A percentile compares a stretch with the other conserved stretches of the same genome.
Evolutionary conservation across 148 eudicot species (phyloP).

Genomic region (Amaranthus cruentus): DNA sequence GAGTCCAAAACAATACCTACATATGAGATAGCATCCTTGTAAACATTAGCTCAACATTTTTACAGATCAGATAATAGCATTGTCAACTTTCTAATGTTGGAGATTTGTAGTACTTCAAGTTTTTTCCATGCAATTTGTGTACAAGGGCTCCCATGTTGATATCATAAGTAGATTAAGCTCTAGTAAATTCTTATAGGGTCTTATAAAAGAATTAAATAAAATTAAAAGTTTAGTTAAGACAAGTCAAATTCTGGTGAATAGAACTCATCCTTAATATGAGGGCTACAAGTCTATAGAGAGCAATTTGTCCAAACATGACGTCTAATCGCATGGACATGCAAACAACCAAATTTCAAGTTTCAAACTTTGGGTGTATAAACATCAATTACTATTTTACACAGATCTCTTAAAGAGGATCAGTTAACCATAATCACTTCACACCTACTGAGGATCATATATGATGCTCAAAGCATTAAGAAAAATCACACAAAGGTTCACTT

Average conservation of each 20-base stretch:
- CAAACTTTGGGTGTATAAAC: background rate
- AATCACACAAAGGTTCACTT: slow-evolving; percentile 10
- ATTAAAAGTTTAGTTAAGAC: no score
- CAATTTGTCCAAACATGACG: background rate
- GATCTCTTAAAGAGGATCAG: background rate
- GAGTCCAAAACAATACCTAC: slow-evolving; percentile 55
- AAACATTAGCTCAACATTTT: background rate
- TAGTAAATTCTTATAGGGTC: no score
- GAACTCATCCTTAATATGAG: no score
- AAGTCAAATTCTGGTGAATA: no score
- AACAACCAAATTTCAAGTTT: background rate
- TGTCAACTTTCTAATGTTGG: no score
- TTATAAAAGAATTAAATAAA: no score
- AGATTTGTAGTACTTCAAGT: no score
- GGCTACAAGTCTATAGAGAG: background rate
- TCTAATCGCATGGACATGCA: background rate
- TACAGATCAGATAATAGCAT: background rate
- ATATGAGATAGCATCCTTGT: background rate
- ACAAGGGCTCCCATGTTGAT: no score
- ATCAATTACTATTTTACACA: background rate
- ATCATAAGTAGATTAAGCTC: no score
- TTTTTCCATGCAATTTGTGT: no score
- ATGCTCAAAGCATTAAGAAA: background rate
- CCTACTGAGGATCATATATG: slow-evolving; percentile 1
- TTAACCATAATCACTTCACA: background rate